Conservation (phyloP, 1,284 basidiomycete genomes). For the Anthracocystis setariae region DNA sequence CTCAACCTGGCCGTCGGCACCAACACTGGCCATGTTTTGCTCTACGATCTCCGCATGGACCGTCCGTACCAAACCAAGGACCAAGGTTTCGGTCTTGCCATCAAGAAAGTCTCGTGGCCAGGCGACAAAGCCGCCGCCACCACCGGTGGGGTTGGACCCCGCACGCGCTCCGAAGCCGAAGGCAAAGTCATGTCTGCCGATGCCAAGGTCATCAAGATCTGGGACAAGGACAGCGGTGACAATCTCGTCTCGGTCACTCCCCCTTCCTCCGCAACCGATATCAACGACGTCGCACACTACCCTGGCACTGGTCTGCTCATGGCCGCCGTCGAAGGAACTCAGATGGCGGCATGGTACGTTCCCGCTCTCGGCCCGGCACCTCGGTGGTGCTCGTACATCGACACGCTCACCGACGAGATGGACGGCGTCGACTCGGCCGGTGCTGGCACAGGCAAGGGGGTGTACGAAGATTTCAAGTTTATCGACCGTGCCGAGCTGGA, state of each 20-base stretch:
- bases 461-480: constrained; percentile 98
- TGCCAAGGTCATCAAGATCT: constrained; percentile 67
- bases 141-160: constrained; percentile 74
- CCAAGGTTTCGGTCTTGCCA: constrained; percentile 93
- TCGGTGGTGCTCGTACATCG: constrained; percentile 95
- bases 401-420: constrained; percentile 80
- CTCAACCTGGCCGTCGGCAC: constrained; percentile 94
- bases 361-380: constrained; percentile 96
- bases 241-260: constrained; percentile 95
- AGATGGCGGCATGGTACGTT: constrained; percentile 74
- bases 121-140: constrained; percentile 74
- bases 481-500: constrained; percentile 87
- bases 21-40: constrained; percentile 88
- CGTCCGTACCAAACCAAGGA: constrained; percentile 89
- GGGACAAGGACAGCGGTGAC: constrained; percentile 77
- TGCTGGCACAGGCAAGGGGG: constrained; percentile 68
- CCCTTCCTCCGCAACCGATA: constrained; percentile 83
- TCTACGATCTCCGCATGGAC: constrained; percentile 91
- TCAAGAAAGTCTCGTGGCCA: constrained; percentile 88
- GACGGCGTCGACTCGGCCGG: constrained; percentile 85
- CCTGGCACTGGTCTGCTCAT: constrained; percentile 65
- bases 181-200: constrained; percentile 63
- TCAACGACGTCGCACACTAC: constrained; percentile 65
- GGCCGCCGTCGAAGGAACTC: constrained; percentile 64
- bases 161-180: constrained; percentile 71